Percentiles rank a stretch among this genome's conserved stretches.
Evolutionary conservation across 257 asterid species (phyloP).

Genomic region (Phtheirospermum japonicum): DNA sequence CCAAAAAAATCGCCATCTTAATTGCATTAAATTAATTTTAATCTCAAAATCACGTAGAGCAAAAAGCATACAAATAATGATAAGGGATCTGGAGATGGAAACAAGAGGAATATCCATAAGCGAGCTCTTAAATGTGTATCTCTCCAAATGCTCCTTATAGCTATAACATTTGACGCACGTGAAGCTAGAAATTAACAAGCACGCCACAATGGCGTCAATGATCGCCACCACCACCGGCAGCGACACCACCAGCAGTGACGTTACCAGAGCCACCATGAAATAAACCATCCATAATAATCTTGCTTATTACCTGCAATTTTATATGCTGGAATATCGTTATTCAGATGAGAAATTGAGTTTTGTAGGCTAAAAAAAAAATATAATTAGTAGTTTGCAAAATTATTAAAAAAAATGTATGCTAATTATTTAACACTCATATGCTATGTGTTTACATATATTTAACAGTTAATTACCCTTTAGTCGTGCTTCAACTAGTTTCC

Average conservation of each 20-base stretch:
- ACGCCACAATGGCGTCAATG: constrained; percentile 69
- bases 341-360: too few relatives aligned
- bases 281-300: constrained; percentile 79
- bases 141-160: constrained; percentile 66
- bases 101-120: constrained; percentile 89
- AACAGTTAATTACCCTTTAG: too few relatives aligned
- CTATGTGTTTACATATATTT: too few relatives aligned
- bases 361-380: too few relatives aligned
- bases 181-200: constrained; percentile 67
- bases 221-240: constrained; percentile 80
- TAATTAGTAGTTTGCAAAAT: too few relatives aligned
- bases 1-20: neutral
- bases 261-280: constrained; percentile 79
- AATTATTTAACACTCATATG: too few relatives aligned
- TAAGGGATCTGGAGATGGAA: constrained; percentile 79
- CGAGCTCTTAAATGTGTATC: constrained; percentile 85
- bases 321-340: too few relatives aligned
- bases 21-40: neutral
- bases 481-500: too few relatives aligned
- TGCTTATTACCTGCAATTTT: too few relatives aligned
- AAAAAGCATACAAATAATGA: constrained; percentile 60
- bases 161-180: constrained; percentile 70
- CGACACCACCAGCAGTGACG: constrained; percentile 68
- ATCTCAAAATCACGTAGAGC: neutral
- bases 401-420: too few relatives aligned